These are phyloP conservation scores for Hordeum vulgare DNA, from an alignment of 176 grass and related monocot species.

Conservation along the genomic window MorexV3_pseudomolecules_assembly NC_058518.1:469511777-469512276, in stretches of 20 bases:
- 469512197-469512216: background rate
- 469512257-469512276: conserved; percentile 53
- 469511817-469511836: conserved; percentile 59
- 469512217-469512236: background rate
- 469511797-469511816: conserved; percentile 31
- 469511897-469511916: conserved; percentile 70
- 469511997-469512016: conserved; percentile 71
- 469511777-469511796: background rate
- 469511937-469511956: conserved; percentile 36
- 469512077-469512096: conserved; percentile 42
- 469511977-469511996: conserved; percentile 82
- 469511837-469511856: conserved; percentile 56
- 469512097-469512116: conserved; percentile 69
- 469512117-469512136: conserved; percentile 87
- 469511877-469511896: conserved; percentile 78
- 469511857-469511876: conserved; percentile 43
- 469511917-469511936: conserved; percentile 52
- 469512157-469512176: background rate
- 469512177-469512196: background rate
- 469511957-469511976: conserved; percentile 78
- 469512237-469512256: conserved; percentile 8
- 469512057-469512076: conserved; percentile 44
- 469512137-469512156: conserved; percentile 16
- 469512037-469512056: conserved; percentile 71
- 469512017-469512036: conserved; percentile 87